A percentile compares a stretch with the other conserved stretches of the same genome.
Evolutionary conservation across 257 asterid genomes (phyloP).

Genomic region (Asclepias syriaca): DNA sequence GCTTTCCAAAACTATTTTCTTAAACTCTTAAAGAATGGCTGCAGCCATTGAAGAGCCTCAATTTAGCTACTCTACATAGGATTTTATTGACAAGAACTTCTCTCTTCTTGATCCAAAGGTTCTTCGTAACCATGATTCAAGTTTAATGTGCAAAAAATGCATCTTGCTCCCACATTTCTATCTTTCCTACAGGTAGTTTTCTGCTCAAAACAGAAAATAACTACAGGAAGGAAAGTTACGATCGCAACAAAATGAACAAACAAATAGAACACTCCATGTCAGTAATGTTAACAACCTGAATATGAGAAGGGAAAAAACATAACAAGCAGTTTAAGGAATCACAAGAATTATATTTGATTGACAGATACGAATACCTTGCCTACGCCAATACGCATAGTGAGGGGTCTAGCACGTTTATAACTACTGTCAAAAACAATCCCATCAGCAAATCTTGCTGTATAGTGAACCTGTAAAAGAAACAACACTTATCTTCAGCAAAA

Average conservation of each 20-base stretch:
- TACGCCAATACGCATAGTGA: slow-evolving; percentile 83
- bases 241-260: neutral
- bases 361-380: slow-evolving; percentile 54
- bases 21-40: neutral
- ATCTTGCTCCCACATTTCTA: neutral
- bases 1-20: neutral
- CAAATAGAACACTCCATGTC: neutral
- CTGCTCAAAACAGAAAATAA: neutral
- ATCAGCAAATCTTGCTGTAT: slow-evolving; percentile 86
- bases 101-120: neutral
- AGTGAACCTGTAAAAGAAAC: slow-evolving; percentile 53
- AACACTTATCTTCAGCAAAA: neutral
- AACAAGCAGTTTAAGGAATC: neutral
- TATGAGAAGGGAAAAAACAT: neutral
- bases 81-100: neutral
- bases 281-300: neutral
- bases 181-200: neutral
- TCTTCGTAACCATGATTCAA: neutral
- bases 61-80: neutral
- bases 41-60: neutral
- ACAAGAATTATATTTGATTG: neutral
- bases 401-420: slow-evolving; percentile 77
- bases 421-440: slow-evolving; percentile 82
- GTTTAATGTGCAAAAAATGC: neutral
- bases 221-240: neutral